Base-by-base conservation (phyloP, 2,329 filamentous ascomycete genomes). In the Orbilia ellipsospora region DNA sequence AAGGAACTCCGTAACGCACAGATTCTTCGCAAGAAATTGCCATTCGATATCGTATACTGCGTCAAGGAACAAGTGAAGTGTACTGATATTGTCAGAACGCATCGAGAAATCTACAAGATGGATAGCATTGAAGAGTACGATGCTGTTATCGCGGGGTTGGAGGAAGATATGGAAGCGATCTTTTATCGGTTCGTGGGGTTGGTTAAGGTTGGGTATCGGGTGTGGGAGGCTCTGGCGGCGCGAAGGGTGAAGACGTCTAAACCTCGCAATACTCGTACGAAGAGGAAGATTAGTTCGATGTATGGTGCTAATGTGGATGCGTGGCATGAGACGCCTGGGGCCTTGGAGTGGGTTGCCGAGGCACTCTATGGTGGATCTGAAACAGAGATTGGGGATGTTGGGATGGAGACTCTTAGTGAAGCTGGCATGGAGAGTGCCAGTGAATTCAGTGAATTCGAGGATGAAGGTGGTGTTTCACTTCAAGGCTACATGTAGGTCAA, bases 261-360 rank as follows among this genome's bases (percentile, higher is more conserved):
- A 20, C 16, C 5, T 20, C 4, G 26, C 10, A 36, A 3, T 59
- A 18, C 12, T 18, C 44, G 13, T 48, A 6, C 5, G n/a, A 23
- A 18, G 12, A 52, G 18, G n/a, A 52, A 23, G 20, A 52, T 52
- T 23, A 13, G 12, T 18, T 20, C 16, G 12, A 40, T 62, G 23
- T 54, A 69, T 40, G 44, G 51, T 6, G 36, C 28, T 10, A 57
- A 18, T 36, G 12, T 18, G 10, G 66, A 70, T 10, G 50, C 66
- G 16, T 70, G 66, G 59, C 13, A 44, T 13, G 66, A 70, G 51
- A 56, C 66, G 13, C 51, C 51, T 20, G 66, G 66, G 16, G 66
- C 23, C 7, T 48, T 56, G 31, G 50, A 63, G 26, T 70, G 59
- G 66, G 48, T 62, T 44, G 20, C 48, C 1, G n/a, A 52, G 20